These are phyloP conservation scores for Apiospora malaysiana DNA, from an alignment of 2,329 filamentous ascomycete genomes.

Conservation along the genomic window DNA sequence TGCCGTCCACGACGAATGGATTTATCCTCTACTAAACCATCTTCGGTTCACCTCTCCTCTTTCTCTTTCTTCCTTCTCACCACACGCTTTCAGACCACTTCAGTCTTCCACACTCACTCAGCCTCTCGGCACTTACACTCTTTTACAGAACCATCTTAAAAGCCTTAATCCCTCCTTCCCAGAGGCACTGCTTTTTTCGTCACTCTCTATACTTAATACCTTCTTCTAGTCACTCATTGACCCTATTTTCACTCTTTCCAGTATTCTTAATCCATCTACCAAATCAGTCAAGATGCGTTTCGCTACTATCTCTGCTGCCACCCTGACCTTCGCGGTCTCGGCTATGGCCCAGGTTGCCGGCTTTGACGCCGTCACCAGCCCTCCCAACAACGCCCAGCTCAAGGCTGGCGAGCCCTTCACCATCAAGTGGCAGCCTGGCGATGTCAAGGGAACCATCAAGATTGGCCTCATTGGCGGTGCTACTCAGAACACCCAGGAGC, in stretches of 20 bases:
- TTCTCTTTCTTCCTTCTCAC: slow-evolving; percentile 17
- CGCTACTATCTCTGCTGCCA: slow-evolving; percentile 51
- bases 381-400: slow-evolving; percentile 45
- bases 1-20: slow-evolving; percentile 20
- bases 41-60: slow-evolving; percentile 6
- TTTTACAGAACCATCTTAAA: slow-evolving; percentile 21
- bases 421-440: slow-evolving; percentile 56
- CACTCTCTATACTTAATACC: slow-evolving; percentile 24
- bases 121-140: slow-evolving; percentile 23
- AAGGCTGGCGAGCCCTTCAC: slow-evolving; percentile 53
- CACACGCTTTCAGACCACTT: slow-evolving; percentile 22
- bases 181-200: slow-evolving; percentile 14
- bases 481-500: slow-evolving; percentile 47
- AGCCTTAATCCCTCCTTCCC: slow-evolving; percentile 15
- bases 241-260: not conserved
- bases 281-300: slow-evolving; percentile 59
- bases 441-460: slow-evolving; percentile 51
- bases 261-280: slow-evolving; percentile 24
- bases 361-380: slow-evolving; percentile 61
- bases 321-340: slow-evolving; percentile 58
- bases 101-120: slow-evolving; percentile 27
- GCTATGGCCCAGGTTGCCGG: slow-evolving; percentile 59
- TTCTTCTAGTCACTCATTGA: slow-evolving; percentile 22
- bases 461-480: slow-evolving; percentile 62
- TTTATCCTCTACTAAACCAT: slow-evolving; percentile 20